Percentiles rank a stretch among this genome's conserved stretches.
phyloP scores from a whole-genome alignment of 257 asterid species.

The Anisodus acutangulus region DNA sequence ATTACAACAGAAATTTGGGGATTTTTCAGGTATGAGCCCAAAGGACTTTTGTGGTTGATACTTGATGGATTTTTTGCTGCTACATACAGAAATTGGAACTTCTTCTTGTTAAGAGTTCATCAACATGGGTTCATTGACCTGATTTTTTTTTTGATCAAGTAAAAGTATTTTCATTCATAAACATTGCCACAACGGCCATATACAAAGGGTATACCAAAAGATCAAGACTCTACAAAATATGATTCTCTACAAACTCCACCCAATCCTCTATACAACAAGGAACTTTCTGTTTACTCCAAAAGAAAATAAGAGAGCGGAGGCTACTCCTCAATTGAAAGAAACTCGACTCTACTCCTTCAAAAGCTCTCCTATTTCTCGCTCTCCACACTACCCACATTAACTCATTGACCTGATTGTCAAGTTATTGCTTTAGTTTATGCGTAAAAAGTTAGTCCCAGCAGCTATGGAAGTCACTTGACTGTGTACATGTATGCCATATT shows the following conservation, averaged over 20 bases:
- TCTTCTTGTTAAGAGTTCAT: background rate
- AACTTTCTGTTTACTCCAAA: too few relatives aligned
- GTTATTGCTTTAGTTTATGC: slow-evolving; percentile 20
- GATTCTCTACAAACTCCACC: too few relatives aligned
- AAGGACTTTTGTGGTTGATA: background rate
- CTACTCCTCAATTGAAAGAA: too few relatives aligned
- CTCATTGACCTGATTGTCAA: background rate
- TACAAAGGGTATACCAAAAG: too few relatives aligned
- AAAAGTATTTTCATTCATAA: too few relatives aligned
- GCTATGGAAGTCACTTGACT: background rate
- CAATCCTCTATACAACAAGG: too few relatives aligned
- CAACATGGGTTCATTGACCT: background rate
- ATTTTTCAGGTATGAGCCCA: slow-evolving; percentile 68
- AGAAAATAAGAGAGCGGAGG: too few relatives aligned
- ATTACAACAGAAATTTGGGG: slow-evolving; percentile 87
- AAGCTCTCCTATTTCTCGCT: too few relatives aligned
- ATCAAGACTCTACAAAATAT: too few relatives aligned
- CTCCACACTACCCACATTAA: too few relatives aligned
- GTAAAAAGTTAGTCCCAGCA: background rate
- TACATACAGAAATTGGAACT: background rate
- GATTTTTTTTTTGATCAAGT: background rate
- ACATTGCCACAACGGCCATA: too few relatives aligned
- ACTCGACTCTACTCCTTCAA: too few relatives aligned
- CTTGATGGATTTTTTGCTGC: slow-evolving; percentile 1
- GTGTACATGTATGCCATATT: background rate